Conservation (phyloP, 169 alveolate genomes). For the Plasmodium gallinaceum region DNA sequence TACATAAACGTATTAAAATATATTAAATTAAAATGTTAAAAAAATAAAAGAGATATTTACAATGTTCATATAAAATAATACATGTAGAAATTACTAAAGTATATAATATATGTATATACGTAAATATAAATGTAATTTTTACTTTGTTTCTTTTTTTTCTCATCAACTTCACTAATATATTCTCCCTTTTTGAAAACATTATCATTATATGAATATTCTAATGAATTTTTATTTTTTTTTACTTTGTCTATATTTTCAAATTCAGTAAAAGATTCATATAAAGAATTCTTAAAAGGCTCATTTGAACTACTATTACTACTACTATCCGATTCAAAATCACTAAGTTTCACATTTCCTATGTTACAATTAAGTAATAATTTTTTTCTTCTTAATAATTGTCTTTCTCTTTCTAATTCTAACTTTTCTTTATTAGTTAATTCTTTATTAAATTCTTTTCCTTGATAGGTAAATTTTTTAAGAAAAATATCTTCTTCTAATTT, state of each 20-base stretch:
- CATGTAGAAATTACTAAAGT: not conserved
- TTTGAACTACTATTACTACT: conserved; percentile 35
- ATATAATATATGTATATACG: not conserved
- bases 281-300: conserved; percentile 25
- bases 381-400: conserved; percentile 45
- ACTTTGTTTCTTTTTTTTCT: conserved; percentile 35
- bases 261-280: conserved; percentile 51
- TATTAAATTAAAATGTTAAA: not conserved
- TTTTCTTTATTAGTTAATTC: conserved; percentile 75
- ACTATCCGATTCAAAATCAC: conserved; percentile 77
- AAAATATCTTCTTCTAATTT: conserved; percentile 71
- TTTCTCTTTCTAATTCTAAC: conserved; percentile 55
- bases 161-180: conserved; percentile 17
- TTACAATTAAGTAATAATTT: conserved; percentile 35
- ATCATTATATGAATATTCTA: conserved; percentile 21
- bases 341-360: conserved; percentile 51
- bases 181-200: conserved; percentile 53
- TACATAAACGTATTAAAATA: not conserved
- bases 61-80: not conserved
- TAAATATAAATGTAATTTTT: not conserved
- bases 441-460: conserved; percentile 60
- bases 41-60: not conserved
- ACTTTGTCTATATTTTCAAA: conserved; percentile 11
- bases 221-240: conserved; percentile 24
- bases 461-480: conserved; percentile 68